Conservation (phyloP, 495 filamentous ascomycete genomes). For the Hypoxylon perforatum region DNA sequence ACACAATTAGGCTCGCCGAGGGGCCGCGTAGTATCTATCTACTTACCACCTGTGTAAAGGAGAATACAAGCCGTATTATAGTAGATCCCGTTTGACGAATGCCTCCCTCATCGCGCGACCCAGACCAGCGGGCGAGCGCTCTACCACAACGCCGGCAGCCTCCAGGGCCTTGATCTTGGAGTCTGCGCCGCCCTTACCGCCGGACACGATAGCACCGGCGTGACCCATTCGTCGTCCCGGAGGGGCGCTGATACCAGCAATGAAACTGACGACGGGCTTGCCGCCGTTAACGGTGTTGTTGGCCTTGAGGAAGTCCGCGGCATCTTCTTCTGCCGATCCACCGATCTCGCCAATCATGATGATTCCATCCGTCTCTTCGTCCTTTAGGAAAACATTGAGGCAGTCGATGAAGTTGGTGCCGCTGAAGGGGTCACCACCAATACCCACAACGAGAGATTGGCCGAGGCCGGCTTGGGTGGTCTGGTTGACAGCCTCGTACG, state of each 20-base stretch:
- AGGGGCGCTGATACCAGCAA: conserved; percentile 96
- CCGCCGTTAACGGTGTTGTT: conserved; percentile 83
- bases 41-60: conserved; percentile 1
- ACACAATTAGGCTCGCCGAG: conserved; percentile 9
- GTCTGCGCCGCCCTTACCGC: conserved; percentile 96
- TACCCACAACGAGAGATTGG: conserved; percentile 97
- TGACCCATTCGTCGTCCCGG: conserved; percentile 98
- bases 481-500: conserved; percentile 99
- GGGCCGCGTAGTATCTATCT: conserved; percentile 17
- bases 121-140: conserved; percentile 90
- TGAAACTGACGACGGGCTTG: conserved; percentile 97
- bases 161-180: conserved; percentile 97
- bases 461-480: conserved; percentile 96
- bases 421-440: conserved; percentile 98
- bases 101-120: conserved; percentile 93
- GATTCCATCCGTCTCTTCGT: conserved; percentile 97
- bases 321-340: conserved; percentile 96
- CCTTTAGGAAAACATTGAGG: conserved; percentile 94
- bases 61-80: conserved; percentile 66
- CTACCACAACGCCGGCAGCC: conserved; percentile 92
- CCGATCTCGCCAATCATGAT: conserved; percentile 99
- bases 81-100: conserved; percentile 94
- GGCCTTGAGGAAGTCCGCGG: conserved; percentile 91
- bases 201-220: conserved; percentile 96
- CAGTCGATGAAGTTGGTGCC: conserved; percentile 99